Base-by-base conservation (phyloP, 164 flowering plant genomes). In the Buxus sempervirens region DNA sequence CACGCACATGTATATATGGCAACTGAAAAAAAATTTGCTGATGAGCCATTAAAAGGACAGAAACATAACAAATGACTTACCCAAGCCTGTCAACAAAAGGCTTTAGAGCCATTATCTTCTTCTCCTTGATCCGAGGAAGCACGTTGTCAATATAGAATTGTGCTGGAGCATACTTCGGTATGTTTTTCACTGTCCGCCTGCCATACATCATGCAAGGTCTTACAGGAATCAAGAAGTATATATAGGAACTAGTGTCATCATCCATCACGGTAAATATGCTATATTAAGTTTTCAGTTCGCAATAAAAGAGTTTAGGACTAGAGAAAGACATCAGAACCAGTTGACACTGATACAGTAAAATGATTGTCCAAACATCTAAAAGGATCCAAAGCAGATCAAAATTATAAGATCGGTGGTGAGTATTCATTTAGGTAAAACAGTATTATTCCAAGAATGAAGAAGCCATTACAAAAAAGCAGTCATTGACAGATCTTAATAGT, bases 11-110 rank as follows among this genome's bases (percentile, higher is more conserved):
- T n/a, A n/a, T n/a, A n/a, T n/a, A n/a, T 55, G 36, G 64, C 62
- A 21, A 66, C 18, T 28, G 32, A 70, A 64, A 48, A 21, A 4
- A 16, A 16, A 38, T 25, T 28, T 12, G 36, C 16, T 38, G 57
- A 32, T 10, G 48, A 25, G 23, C 48, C 45, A 27, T 5, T 3
- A 20, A 36, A 27, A 22, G 23, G 62, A 16, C 38, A 23, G 58
- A 42, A 45, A 12, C 23, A n/a, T 57, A 24, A 48, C 51, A 66
- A 20, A 73, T 9, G 36, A 75, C 88, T 82, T 81, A 95, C 99
- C 99, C 99, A 71, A 95, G 88, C 54, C 97, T 83, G 72, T 92
- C 99, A 72, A 95, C 99, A 90, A 95, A 95, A 71, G 99, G 97
- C 72, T 93, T 96, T 54, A 96, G 80, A 65, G 99, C 88, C 99